Evolutionary conservation across 2,329 filamentous ascomycete genomes (phyloP), one percentile per base, ranked within the genome.

Genomic region (Gyromitra esculenta): DNA sequence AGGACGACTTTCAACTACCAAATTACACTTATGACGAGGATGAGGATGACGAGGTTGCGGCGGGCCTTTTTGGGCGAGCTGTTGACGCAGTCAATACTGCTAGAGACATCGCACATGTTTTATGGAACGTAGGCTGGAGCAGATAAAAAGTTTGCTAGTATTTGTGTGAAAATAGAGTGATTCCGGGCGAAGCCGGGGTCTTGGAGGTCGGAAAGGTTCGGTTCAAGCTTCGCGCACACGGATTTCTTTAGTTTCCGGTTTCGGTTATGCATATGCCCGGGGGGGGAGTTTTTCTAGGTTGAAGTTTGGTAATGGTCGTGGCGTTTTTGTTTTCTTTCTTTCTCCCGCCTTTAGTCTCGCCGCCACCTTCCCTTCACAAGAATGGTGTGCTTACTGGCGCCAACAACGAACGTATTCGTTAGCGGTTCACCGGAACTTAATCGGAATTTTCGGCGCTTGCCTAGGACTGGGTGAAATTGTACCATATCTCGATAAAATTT

Each of bases 111-210:
- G 88, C 88, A 75, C 88, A 91, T 83, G 89, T 91, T 80, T 90
- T 91, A 79, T 91, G 89, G 90, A 91, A 91, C 82, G 90, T 90
- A 77, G 89, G 89, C 60, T 90, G 89, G 89, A 87, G 87, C 82
- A 79, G 74, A 75, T 80, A 50, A 77, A 56, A 77, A 59, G 2
- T 39, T 41, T n/a, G 63, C n/a, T 65, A 15, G 57, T 60, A n/a
- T 41, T 41, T 8, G 56, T 21, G 50, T 54, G 66, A 50, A 48
- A 13, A 52, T 63, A 31, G 43, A 35, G 57, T 39, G 35, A 43
- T 54, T 54, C 25, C 68, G 68, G 66, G 41, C 71, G 39, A 18
- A 39, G 56, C 69, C 72, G 64, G 72, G 64, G 50, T 67, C 25
- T 43, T 15, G 35, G 48, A 50, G 56, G 48, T 35, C 48, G 56